Percentiles rank a stretch among this genome's conserved stretches.
Conservation (phyloP, 139 green algal genomes). For the Volvox reticuliferus region DNA sequence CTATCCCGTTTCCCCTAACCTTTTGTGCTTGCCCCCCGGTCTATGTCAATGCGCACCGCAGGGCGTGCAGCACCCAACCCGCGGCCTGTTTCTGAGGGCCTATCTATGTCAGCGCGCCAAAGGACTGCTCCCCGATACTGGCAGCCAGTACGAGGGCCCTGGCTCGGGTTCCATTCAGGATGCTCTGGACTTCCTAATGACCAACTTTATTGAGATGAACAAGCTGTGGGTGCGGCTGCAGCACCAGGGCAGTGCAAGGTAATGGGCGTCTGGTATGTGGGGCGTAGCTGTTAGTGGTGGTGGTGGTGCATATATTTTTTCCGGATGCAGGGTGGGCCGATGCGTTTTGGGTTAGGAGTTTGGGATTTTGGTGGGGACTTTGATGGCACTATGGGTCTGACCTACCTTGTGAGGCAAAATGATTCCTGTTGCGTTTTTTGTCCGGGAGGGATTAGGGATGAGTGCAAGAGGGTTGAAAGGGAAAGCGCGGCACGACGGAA, state of each 20-base stretch:
- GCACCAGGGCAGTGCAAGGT: conserved; percentile 59
- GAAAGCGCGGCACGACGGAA: too few relatives aligned
- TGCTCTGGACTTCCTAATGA: conserved; percentile 95
- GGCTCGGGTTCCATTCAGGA: conserved; percentile 83
- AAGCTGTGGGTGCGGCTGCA: conserved; percentile 93
- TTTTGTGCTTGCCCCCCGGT: not conserved
- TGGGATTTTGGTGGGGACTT: too few relatives aligned
- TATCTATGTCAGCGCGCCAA: conserved; percentile 84
- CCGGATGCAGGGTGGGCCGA: too few relatives aligned
- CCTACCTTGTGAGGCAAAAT: too few relatives aligned
- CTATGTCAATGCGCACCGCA: not conserved
- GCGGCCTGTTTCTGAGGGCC: conserved; percentile 95
- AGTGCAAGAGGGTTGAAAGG: not conserved
- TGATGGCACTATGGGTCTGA: too few relatives aligned
- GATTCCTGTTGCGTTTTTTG: too few relatives aligned
- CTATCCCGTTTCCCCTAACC: not conserved
- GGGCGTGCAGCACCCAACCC: conserved; percentile 97
- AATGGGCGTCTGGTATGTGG: too few relatives aligned
- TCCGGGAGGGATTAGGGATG: not conserved
- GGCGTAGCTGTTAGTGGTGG: not conserved
- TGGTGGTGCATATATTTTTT: not conserved
- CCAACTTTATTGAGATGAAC: conserved; percentile 99
- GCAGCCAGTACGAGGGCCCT: conserved; percentile 74
- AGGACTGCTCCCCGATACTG: conserved; percentile 62
- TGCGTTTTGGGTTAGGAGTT: too few relatives aligned